Percentiles rank a stretch among this genome's conserved stretches.
Conservation (phyloP, 768 basidiomycete species). For the Stropharia rugosoannulata region DNA sequence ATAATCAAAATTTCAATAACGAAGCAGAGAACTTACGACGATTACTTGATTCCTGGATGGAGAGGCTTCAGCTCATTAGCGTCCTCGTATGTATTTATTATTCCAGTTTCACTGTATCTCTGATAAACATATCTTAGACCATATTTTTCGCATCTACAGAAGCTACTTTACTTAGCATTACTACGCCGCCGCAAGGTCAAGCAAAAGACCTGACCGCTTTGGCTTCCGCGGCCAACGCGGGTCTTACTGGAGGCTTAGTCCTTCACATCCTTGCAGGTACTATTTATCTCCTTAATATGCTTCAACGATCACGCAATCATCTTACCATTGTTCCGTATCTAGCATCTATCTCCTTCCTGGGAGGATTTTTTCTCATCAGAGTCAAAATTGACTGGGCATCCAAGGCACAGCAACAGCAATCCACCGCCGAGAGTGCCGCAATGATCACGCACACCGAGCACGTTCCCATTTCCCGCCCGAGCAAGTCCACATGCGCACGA, state of each 20-base stretch:
- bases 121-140: constrained; percentile 34
- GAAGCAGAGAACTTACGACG: constrained; percentile 39
- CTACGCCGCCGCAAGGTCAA: constrained; percentile 19
- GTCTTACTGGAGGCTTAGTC: constrained; percentile 51
- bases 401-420: constrained; percentile 43
- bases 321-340: background rate
- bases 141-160: constrained; percentile 65
- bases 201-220: constrained; percentile 10
- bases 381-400: constrained; percentile 56
- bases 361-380: constrained; percentile 53
- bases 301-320: background rate
- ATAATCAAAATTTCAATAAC: too few species aligned
- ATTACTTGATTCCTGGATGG: constrained; percentile 61
- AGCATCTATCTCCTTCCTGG: constrained; percentile 46
- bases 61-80: constrained; percentile 58
- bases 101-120: background rate
- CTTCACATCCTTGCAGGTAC: constrained; percentile 55
- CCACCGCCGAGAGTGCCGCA: constrained; percentile 17
- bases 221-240: constrained; percentile 40
- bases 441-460: background rate
- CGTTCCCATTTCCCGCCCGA: too few species aligned
- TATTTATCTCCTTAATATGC: constrained; percentile 7
- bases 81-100: constrained; percentile 44
- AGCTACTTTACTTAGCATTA: constrained; percentile 47
- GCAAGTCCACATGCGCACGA: too few species aligned